phyloP scores from a whole-genome alignment of 768 basidiomycete genomes.

The Agaricus blazei region DNA sequence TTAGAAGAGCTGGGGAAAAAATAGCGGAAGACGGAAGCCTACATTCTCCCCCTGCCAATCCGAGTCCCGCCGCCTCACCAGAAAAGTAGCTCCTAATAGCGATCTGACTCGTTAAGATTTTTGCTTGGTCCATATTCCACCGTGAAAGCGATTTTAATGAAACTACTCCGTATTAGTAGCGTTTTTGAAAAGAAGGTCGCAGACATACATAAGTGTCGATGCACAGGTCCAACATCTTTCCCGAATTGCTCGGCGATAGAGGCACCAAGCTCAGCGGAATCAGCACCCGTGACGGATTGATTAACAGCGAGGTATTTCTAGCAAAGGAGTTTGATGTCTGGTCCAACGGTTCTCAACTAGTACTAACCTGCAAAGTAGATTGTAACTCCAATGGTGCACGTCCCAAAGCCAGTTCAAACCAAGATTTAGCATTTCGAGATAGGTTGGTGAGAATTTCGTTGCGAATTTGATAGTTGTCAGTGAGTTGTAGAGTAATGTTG shows the following conservation, averaged over 20 bases:
- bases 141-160: conserved; percentile 49
- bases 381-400: conserved; percentile 91
- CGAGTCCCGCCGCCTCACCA: conserved; percentile 81
- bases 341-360: not conserved
- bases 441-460: conserved; percentile 79
- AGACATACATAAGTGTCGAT: conserved; percentile 69
- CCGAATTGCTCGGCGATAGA: conserved; percentile 85
- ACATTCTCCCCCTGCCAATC: conserved; percentile 62
- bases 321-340: not conserved
- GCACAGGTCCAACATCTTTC: conserved; percentile 71
- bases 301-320: conserved; percentile 87
- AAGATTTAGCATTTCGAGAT: conserved; percentile 66
- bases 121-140: conserved; percentile 79
- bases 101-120: conserved; percentile 77
- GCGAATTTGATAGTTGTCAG: conserved; percentile 81
- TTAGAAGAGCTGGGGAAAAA: conserved; percentile 20
- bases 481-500: conserved; percentile 70
- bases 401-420: conserved; percentile 84
- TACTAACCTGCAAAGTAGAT: conserved; percentile 78
- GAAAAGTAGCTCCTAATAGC: conserved; percentile 88
- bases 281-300: conserved; percentile 61
- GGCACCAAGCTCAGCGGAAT: conserved; percentile 85
- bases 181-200: not conserved
- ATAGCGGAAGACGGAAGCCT: not conserved
- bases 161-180: conserved; percentile 27